Evolutionary conservation across 768 basidiomycete species (phyloP).

Genomic region (Lactarius sanguifluus): DNA sequence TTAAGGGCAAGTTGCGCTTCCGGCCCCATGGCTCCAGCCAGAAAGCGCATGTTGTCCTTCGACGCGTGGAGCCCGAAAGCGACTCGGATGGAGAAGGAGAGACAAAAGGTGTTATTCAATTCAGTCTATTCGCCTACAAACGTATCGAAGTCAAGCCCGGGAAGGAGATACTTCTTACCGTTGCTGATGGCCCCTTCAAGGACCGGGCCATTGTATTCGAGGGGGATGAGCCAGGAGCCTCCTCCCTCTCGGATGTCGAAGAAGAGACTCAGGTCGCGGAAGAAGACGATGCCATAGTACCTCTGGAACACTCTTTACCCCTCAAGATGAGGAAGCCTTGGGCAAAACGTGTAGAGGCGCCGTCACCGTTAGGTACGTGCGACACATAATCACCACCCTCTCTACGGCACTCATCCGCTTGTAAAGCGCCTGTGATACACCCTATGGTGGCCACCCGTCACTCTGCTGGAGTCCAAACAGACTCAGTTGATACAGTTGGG

Average conservation of each 20-base stretch:
- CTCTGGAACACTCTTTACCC: conserved; percentile 46
- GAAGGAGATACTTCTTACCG: conserved; percentile 64
- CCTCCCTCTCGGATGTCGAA: conserved; percentile 41
- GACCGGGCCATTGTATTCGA: conserved; percentile 61
- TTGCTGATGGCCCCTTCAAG: conserved; percentile 54
- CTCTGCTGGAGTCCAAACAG: conserved; percentile 49
- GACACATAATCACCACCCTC: not conserved
- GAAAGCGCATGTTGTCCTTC: conserved; percentile 66
- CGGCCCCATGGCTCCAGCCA: conserved; percentile 63
- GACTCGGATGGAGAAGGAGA: conserved; percentile 46
- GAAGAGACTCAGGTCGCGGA: conserved; percentile 42
- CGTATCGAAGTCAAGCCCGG: conserved; percentile 68
- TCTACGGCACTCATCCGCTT: conserved; percentile 9
- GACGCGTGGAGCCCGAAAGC: conserved; percentile 55
- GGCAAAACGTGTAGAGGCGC: conserved; percentile 47
- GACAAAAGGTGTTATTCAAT: conserved; percentile 46
- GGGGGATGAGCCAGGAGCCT: conserved; percentile 43
- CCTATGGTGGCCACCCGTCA: conserved; percentile 31
- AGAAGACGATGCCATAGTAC: conserved; percentile 40
- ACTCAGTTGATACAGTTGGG: conserved; percentile 29
- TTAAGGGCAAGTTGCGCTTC: conserved; percentile 62
- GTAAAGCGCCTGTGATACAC: conserved; percentile 8
- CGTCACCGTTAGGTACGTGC: conserved; percentile 15
- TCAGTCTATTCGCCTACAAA: conserved; percentile 67
- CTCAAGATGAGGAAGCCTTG: conserved; percentile 67